Evolutionary conservation across 805 yeast species (phyloP).

Genomic region (Candida cerambycidarum): DNA sequence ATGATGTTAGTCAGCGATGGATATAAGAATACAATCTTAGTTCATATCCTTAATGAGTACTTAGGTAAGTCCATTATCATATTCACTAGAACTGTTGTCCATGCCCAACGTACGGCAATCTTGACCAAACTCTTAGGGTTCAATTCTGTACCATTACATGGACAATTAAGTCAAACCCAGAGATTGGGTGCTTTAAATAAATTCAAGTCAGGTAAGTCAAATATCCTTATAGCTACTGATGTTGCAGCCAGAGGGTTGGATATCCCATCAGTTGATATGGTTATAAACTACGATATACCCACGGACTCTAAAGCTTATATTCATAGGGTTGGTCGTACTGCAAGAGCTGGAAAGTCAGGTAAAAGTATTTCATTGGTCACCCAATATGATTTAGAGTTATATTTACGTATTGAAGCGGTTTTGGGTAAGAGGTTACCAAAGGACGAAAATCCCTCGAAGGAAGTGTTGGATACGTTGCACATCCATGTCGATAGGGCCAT

Average conservation of each 20-base stretch:
- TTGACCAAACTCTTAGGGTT: constrained; percentile 80
- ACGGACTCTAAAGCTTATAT: constrained; percentile 82
- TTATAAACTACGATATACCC: constrained; percentile 76
- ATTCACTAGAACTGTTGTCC: constrained; percentile 93
- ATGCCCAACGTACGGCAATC: constrained; percentile 86
- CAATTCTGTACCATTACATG: constrained; percentile 89
- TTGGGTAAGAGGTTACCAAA: constrained; percentile 81
- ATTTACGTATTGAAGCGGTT: constrained; percentile 84
- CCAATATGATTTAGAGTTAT: constrained; percentile 90
- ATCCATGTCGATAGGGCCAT: constrained; percentile 89
- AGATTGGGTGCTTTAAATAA: constrained; percentile 79
- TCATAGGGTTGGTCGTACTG: constrained; percentile 93
- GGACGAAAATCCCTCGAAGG: constrained; percentile 71
- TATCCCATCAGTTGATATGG: constrained; percentile 77
- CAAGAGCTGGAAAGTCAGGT: constrained; percentile 90
- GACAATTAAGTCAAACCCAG: constrained; percentile 84
- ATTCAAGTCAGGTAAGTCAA: constrained; percentile 69
- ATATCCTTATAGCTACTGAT: constrained; percentile 77
- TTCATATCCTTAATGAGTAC: constrained; percentile 78
- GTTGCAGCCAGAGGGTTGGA: constrained; percentile 90
- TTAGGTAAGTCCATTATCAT: constrained; percentile 84
- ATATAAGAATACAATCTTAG: constrained; percentile 81
- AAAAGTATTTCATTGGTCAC: constrained; percentile 86
- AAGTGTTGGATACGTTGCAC: constrained; percentile 72
- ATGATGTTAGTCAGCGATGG: constrained; percentile 92